Conservation (phyloP, 768 basidiomycete genomes). For the Lanmaoa pseudosensibilis region DNA sequence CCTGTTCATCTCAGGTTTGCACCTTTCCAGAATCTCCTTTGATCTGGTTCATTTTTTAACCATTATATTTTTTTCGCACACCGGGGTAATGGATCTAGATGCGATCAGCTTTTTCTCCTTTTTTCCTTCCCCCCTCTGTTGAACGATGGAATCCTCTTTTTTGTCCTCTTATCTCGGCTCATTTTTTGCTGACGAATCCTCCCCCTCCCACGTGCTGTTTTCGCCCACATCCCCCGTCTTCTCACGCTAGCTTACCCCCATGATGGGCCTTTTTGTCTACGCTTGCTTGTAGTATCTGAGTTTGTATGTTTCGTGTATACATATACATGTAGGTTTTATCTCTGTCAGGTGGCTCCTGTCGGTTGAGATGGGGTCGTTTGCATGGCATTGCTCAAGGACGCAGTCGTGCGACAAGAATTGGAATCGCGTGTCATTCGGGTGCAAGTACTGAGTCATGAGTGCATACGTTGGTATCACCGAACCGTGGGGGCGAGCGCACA, state of each 20-base stretch:
- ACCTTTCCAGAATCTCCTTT: neutral
- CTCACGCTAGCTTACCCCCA: neutral
- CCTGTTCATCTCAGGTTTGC: neutral
- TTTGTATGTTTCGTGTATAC: slow-evolving; percentile 5
- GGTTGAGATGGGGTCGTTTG: too few species aligned
- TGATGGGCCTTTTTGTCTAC: neutral
- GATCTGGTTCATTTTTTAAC: slow-evolving; percentile 5
- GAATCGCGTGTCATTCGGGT: too few species aligned
- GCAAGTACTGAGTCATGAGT: too few species aligned
- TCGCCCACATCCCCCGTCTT: neutral
- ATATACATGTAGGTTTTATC: slow-evolving; percentile 4
- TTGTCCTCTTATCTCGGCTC: neutral
- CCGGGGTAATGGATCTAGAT: slow-evolving; percentile 16
- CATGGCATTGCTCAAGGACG: too few species aligned
- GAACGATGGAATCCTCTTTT: neutral
- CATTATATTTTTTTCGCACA: neutral
- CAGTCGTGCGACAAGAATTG: too few species aligned
- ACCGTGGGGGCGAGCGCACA: neutral
- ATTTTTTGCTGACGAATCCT: neutral
- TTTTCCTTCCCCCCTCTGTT: too few species aligned
- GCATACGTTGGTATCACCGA: too few species aligned
- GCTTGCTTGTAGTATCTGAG: slow-evolving; percentile 5
- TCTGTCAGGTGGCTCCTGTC: too few species aligned
- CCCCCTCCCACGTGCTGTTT: neutral
- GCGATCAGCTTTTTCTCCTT: neutral